Evolutionary conservation across 2,329 filamentous ascomycete species (phyloP), one percentile per base, ranked within the genome.

Genomic region (Aspergillus versicolor): DNA sequence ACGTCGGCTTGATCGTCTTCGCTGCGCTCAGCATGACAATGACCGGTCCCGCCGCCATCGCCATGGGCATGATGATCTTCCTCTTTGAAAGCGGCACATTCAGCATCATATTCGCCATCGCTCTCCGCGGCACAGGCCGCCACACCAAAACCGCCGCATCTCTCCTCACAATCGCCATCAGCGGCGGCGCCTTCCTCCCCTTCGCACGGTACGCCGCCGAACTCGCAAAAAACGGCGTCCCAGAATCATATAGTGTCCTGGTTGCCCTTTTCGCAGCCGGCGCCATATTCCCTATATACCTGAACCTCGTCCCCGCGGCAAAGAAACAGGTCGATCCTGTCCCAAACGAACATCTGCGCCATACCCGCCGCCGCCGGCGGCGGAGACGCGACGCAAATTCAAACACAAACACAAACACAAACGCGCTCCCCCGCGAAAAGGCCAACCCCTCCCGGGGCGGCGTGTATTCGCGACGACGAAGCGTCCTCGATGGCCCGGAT

Each of bases 41-140:
- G 1, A 67, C 70, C 3, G 80, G 79, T 9, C 63, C 72, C 4
- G 67, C 74, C 0, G 80, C 77, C 5, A 73, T 82, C 3, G 74
- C 76, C 2, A 76, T 82, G 66, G 70, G 79, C 13, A 72, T 84
- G 52, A 71, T 86, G 61, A 64, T 83, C 46, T 84, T 81, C 66
- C 81, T 86, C 61, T 85, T 85, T 62, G 82, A 87, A 70, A 84
- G 83, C 9, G 84, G 84, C 4, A 73, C 82, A 3, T 87, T 86
- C 70, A 77, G 81, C 41, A 79, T 84, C 48, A 82, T 85, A 54
- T 87, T 82, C 61, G 82, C 82, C 12, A 82, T 84, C 59, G 74
- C 77, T 3, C 74, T 88, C 9, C 82, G 84, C 21, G 84, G 84
- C 8, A 76, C 84, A 61, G 84, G 83, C 5, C 74, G 70, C 13